These are phyloP conservation scores for Chrysoporthe austroafricana DNA, from an alignment of 2,329 filamentous ascomycete species.

Conservation along the genomic window DNA sequence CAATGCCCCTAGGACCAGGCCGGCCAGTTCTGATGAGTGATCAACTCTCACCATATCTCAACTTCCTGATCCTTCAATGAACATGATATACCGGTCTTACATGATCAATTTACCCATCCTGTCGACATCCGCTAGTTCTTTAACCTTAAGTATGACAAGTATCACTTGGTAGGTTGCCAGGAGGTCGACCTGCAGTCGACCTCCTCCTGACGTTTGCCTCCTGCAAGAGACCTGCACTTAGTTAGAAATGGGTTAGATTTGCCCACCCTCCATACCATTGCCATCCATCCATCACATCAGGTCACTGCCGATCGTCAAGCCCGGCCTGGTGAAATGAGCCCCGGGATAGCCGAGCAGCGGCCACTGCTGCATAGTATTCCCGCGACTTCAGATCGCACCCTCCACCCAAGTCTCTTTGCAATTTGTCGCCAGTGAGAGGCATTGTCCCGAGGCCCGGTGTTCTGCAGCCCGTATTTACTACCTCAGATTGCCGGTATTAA, in stretches of 20 bases:
- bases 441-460: background rate
- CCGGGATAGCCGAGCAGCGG: background rate
- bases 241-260: slow-evolving; percentile 13
- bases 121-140: background rate
- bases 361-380: background rate
- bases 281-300: background rate
- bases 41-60: background rate
- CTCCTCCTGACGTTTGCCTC: slow-evolving; percentile 22
- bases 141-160: background rate
- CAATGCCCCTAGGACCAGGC: background rate
- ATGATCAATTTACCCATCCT: background rate
- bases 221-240: slow-evolving; percentile 20
- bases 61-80: background rate
- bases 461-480: background rate
- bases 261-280: background rate
- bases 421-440: background rate
- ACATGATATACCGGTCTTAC: background rate
- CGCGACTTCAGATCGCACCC: background rate
- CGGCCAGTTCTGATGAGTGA: slow-evolving; percentile 11
- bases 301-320: background rate
- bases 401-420: background rate
- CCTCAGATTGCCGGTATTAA: background rate
- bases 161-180: background rate
- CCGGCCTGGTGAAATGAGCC: background rate
- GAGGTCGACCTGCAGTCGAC: background rate